Evolutionary conservation across 108 stramenopile genomes (phyloP), one percentile per base, ranked within the genome.

Genomic region (Ochromonas danica): DNA sequence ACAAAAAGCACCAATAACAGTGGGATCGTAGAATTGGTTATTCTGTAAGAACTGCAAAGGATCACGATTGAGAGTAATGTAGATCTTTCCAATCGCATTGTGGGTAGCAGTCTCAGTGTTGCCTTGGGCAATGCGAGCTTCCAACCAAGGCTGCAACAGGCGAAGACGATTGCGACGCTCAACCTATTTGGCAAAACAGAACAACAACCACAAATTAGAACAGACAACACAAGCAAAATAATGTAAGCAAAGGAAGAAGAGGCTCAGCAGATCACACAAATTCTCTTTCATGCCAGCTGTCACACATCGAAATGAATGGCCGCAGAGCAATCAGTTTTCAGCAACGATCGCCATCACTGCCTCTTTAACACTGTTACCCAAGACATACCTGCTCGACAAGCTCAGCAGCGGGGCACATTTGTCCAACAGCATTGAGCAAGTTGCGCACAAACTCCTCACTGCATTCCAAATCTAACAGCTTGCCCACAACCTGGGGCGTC

Each of bases 71-170:
- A 97, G 88, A 36, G 96, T 96, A 61, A 99, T 93, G 92, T 98
- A 98, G 88, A 99, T 99, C 96, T 99, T 99, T 81, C 99, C 99
- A 39, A 99, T 91, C 57, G 97, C 96, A 79, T 99, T 98, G 94
- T 99, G 99, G 22, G 96, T 97, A 67, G 95, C 96, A 63, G 95
- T 91, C 86, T 99, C 97, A 1, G 95, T 97, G 86, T 97, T 96
- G 80, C 99, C 99, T 79, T 96, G 97, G 41, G 99, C 94, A 42
- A 99, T 94, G 81, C 96, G 94, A 27, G 95, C 95, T 88, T 99
- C 99, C 61, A 99, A 95, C 95, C 96, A 99, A 14, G 94, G 92
- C 85, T 98, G 95, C 27, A 98, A 88, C 83, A 98, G 82, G 42
- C 95, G 93, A 75, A 96, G 93, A 78, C 95, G 93, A 86, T 98